Evolutionary conservation across 2,329 filamentous ascomycete species (phyloP), one percentile per base, ranked within the genome.

Genomic region (Tympanopsis confertula): DNA sequence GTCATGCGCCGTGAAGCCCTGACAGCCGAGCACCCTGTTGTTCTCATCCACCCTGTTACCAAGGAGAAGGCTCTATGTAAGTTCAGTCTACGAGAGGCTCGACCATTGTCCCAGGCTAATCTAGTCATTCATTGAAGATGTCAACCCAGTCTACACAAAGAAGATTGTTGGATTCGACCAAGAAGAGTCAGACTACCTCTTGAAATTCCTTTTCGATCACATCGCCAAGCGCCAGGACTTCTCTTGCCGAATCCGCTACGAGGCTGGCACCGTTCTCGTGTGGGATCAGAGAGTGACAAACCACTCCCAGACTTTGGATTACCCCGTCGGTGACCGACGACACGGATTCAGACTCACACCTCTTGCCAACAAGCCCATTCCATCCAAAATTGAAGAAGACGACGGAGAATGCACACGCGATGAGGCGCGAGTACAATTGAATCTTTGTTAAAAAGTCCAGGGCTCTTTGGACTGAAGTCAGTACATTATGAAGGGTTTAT

Each of bases 1-100:
- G 64, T 78, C 41, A 72, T 76, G 12, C 65, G 76, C 15, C 65
- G 78, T 28, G 72, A 78, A 38, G 74, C 77, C 1, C 65, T 82
- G 3, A 64, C 63, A 3, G 70, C 64, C 12, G 68, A 74, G 24
- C 78, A 83, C 48, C 78, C 78, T 0, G 51, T 82, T 39, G 72
- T 82, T 2, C 64, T 77, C 19, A 80, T 74, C 1, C 79, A 84
- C 47, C 77, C 79, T 0, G 69, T 65, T 4, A 83, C 79, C 0
- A 74, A 76, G 17, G 75, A 82, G 55, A 82, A 82, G 53, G 75
- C 78, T 0, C 58, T 83, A 2, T 83, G n/a, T n/a, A n/a, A n/a
- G n/a, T n/a, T n/a, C n/a, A n/a, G n/a, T n/a, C n/a, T n/a, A n/a
- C n/a, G n/a, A n/a, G n/a, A n/a, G n/a, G n/a, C n/a, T n/a, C n/a